Percentiles rank a stretch among this genome's conserved stretches.
Evolutionary conservation across 371 early-diverging fungal genomes (phyloP).

Genomic region (Conidiobolus incongruus): DNA sequence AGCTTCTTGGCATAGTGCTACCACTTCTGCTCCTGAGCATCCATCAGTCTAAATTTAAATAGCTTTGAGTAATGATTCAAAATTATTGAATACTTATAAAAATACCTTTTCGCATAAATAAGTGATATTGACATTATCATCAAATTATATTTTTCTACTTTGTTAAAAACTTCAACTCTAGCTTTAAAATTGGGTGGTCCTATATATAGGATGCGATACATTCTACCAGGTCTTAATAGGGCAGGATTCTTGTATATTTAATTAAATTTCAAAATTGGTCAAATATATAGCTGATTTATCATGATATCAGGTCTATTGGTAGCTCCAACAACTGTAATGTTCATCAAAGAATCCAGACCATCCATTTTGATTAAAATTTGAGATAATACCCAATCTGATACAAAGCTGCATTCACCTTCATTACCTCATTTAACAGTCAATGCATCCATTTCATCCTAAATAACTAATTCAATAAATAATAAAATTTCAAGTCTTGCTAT

Average conservation of each 20-base stretch:
- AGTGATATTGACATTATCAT: conserved; percentile 27
- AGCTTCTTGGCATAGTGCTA: conserved; percentile 84
- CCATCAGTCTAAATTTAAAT: conserved; percentile 42
- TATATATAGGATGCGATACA: conserved; percentile 88
- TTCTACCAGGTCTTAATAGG: conserved; percentile 85
- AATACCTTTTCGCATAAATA: conserved; percentile 28
- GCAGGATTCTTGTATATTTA: conserved; percentile 81
- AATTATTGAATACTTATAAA: background rate
- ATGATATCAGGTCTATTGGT: conserved; percentile 98
- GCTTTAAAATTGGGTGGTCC: conserved; percentile 65
- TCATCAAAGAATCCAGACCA: conserved; percentile 82
- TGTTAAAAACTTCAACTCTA: conserved; percentile 58
- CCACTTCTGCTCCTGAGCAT: conserved; percentile 89
- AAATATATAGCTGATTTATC: conserved; percentile 12
- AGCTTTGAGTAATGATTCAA: conserved; percentile 3
- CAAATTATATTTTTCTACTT: conserved; percentile 33
- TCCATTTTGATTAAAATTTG: conserved; percentile 90
- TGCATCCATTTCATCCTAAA: conserved; percentile 97
- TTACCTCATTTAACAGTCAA: conserved; percentile 62
- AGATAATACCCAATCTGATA: conserved; percentile 79
- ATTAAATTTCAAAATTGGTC: no score
- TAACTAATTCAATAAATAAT: no score
- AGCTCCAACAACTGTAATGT: conserved; percentile 93
- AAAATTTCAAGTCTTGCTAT: no score
- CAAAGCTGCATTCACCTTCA: conserved; percentile 48